Base-by-base conservation (phyloP, 805 yeast genomes). In the Metschnikowia matae region DNA sequence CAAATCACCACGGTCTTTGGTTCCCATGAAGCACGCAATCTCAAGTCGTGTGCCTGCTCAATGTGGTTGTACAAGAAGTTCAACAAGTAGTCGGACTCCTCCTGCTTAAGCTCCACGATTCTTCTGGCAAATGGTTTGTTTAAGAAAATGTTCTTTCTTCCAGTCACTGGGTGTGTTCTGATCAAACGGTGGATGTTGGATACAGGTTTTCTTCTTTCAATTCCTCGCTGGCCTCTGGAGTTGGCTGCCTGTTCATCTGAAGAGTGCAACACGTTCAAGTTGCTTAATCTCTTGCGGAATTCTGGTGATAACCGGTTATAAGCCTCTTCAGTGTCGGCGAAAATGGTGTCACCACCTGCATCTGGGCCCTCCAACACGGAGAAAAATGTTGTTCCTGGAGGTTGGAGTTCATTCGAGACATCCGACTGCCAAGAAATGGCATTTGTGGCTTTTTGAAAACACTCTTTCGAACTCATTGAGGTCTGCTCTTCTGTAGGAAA, bases 301-400 rank as follows among this genome's bases (percentile, higher is more conserved):
- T 71, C 77, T 21, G 87, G 86, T 1, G 91, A 85, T 48, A 87
- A 73, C 59, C 91, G 71, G 51, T 83, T 79, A 66, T 83, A 87
- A 10, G 89, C 89, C 63, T 84, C 89, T 35, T 74, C 73, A 26
- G 82, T 74, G 61, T 85, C 88, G n/a, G 87, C 79, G 62, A 85
- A 87, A 44, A 85, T 70, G n/a, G 89, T 87, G 64, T 87, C 94
- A 54, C 94, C 94, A 48, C 92, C 90, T 39, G 81, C 65, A 20
- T 77, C 80, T 15, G 74, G 77, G 8, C 73, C 75, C 50, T 84
- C 86, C 44, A 85, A 69, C 50, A 84, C 81, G 17, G 81, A 73
- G 60, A 87, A 82, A 54, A 84, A 78, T 0, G 95, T 86, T 50
- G 79, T 71, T 14, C 86, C 86, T 13, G 91, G 87, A 6, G 90